These are phyloP conservation scores for Sclerotinia glacialis DNA, from an alignment of 2,329 filamentous ascomycete genomes.

Conservation along the genomic window DNA sequence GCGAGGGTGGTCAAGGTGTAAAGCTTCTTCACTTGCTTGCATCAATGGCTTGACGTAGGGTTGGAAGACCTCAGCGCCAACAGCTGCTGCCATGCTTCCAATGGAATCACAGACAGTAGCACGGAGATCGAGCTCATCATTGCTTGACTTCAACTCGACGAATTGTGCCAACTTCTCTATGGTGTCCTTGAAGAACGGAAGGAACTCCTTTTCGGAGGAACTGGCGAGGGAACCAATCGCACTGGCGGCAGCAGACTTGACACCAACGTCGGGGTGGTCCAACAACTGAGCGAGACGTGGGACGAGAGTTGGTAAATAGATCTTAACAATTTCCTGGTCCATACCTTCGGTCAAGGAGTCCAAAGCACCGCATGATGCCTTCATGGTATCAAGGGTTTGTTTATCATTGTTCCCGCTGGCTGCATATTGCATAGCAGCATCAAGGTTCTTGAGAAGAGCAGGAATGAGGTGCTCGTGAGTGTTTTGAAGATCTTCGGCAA, in stretches of 20 bases:
- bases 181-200: slow-evolving; percentile 86
- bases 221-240: slow-evolving; percentile 89
- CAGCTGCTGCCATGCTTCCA: slow-evolving; percentile 86
- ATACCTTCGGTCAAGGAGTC: slow-evolving; percentile 88
- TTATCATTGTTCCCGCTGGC: slow-evolving; percentile 51
- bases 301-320: slow-evolving; percentile 79
- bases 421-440: slow-evolving; percentile 66
- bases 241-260: slow-evolving; percentile 85
- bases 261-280: slow-evolving; percentile 78
- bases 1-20: slow-evolving; percentile 82
- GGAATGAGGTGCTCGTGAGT: slow-evolving; percentile 84
- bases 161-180: slow-evolving; percentile 88
- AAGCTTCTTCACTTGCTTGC: slow-evolving; percentile 85
- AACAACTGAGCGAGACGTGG: slow-evolving; percentile 82
- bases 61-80: slow-evolving; percentile 82
- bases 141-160: slow-evolving; percentile 79
- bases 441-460: slow-evolving; percentile 82
- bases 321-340: slow-evolving; percentile 74
- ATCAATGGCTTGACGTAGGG: slow-evolving; percentile 89
- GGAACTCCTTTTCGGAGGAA: slow-evolving; percentile 77
- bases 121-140: slow-evolving; percentile 86
- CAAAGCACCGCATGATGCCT: slow-evolving; percentile 83
- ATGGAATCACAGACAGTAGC: slow-evolving; percentile 89
- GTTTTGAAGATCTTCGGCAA: slow-evolving; percentile 82
- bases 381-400: slow-evolving; percentile 80